phyloP scores from a whole-genome alignment of 1,284 basidiomycete species.

The Pisolithus thermaeus region DNA sequence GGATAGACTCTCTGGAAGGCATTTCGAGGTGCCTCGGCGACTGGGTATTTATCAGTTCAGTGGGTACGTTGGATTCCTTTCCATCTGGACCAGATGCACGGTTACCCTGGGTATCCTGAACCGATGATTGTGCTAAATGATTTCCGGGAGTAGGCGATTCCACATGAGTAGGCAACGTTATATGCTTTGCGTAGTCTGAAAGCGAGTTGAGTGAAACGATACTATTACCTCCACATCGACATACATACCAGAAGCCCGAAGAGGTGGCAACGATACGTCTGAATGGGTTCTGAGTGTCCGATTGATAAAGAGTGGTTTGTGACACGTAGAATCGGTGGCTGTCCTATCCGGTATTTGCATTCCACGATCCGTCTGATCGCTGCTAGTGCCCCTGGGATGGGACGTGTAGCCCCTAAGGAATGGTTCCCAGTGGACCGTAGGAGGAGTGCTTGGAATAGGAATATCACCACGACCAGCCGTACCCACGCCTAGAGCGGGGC shows the following conservation, averaged over 20 bases:
- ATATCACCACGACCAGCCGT: background rate
- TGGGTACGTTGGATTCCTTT: background rate
- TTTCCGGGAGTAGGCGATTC: slow-evolving; percentile 13
- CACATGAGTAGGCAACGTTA: slow-evolving; percentile 11
- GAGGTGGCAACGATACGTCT: slow-evolving; percentile 8
- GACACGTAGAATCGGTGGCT: background rate
- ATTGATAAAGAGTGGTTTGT: slow-evolving; percentile 14
- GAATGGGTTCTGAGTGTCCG: slow-evolving; percentile 21
- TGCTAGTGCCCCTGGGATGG: background rate
- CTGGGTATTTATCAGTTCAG: background rate
- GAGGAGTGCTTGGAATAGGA: slow-evolving; percentile 3
- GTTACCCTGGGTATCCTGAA: background rate
- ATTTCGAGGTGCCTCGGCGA: slow-evolving; percentile 10
- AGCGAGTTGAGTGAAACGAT: slow-evolving; percentile 7
- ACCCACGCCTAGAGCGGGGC: background rate
- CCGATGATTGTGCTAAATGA: background rate
- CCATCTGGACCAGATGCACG: background rate
- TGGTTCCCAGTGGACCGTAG: background rate
- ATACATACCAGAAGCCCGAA: slow-evolving; percentile 1
- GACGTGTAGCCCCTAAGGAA: background rate
- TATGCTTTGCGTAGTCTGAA: slow-evolving; percentile 5
- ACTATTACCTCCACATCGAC: background rate
- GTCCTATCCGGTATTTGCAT: background rate
- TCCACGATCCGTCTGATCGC: background rate
- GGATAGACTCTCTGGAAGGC: background rate